Conservation (phyloP, 495 filamentous ascomycete species). For the Neurospora sp. region DNA sequence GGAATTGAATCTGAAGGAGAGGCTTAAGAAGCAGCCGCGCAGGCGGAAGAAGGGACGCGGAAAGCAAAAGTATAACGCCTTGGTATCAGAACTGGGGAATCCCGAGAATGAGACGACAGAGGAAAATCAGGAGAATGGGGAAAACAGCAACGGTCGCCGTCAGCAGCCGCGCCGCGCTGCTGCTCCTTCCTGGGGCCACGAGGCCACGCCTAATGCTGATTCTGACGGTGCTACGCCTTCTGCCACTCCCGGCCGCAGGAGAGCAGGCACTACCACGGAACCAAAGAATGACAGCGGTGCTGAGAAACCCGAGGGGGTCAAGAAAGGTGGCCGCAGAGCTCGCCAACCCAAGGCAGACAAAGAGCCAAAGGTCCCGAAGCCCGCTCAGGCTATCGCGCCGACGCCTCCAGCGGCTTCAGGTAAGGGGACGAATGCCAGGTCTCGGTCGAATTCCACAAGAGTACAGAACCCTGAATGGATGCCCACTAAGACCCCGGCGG, state of each 20-base stretch:
- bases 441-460: constrained; percentile 35
- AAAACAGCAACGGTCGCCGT: constrained; percentile 38
- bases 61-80: constrained; percentile 62
- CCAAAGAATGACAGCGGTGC: constrained; percentile 39
- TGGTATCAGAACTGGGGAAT: constrained; percentile 66
- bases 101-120: constrained; percentile 42
- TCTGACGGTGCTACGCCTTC: constrained; percentile 44
- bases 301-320: constrained; percentile 46
- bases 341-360: constrained; percentile 36
- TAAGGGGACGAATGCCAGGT: constrained; percentile 28
- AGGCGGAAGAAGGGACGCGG: constrained; percentile 47
- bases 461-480: constrained; percentile 29
- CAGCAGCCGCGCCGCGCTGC: constrained; percentile 42
- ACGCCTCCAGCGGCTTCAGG: constrained; percentile 22
- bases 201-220: constrained; percentile 38
- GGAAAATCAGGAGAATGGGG: constrained; percentile 39
- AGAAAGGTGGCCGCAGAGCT: constrained; percentile 31
- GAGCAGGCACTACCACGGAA: constrained; percentile 26
- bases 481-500: constrained; percentile 22
- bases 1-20: constrained; percentile 75
- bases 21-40: constrained; percentile 61
- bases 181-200: constrained; percentile 40
- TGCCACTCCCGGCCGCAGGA: constrained; percentile 41
- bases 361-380: constrained; percentile 20
- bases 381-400: constrained; percentile 30